Conservation (phyloP, 2,329 filamentous ascomycete genomes). For the Talaromyces pinophilus region DNA sequence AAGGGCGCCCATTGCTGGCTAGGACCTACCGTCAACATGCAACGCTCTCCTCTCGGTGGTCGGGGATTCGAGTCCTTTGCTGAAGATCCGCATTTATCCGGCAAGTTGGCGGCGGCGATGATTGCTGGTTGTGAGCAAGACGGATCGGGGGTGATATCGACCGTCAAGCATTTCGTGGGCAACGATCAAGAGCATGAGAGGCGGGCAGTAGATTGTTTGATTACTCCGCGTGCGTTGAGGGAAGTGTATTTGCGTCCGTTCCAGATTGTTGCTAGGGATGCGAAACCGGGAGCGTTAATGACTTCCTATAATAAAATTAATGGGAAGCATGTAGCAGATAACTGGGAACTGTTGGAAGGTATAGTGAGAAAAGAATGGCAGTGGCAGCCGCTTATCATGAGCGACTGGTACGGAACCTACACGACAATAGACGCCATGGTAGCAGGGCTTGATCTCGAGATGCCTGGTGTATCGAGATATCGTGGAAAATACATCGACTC, state of each 20-base stretch:
- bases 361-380: conserved; percentile 49
- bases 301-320: conserved; percentile 61
- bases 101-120: conserved; percentile 70
- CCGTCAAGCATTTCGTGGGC: conserved; percentile 63
- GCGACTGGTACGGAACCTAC: conserved; percentile 50
- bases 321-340: conserved; percentile 60
- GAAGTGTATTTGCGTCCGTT: conserved; percentile 67
- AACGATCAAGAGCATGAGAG: conserved; percentile 51
- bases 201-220: conserved; percentile 42
- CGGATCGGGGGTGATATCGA: conserved; percentile 65
- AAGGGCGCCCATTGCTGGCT: conserved; percentile 73
- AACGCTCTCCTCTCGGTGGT: conserved; percentile 76
- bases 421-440: conserved; percentile 47
- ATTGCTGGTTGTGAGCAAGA: conserved; percentile 59
- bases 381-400: conserved; percentile 49
- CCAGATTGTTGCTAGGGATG: conserved; percentile 59
- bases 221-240: conserved; percentile 56
- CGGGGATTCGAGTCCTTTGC: conserved; percentile 85
- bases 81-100: conserved; percentile 76
- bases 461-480: conserved; percentile 49
- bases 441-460: conserved; percentile 50
- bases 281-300: conserved; percentile 59
- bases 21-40: conserved; percentile 77
- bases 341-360: conserved; percentile 64
- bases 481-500: conserved; percentile 43